Base-by-base conservation (phyloP, 1,139 yeast genomes). In the Saccharomyces pastorianus region DNA sequence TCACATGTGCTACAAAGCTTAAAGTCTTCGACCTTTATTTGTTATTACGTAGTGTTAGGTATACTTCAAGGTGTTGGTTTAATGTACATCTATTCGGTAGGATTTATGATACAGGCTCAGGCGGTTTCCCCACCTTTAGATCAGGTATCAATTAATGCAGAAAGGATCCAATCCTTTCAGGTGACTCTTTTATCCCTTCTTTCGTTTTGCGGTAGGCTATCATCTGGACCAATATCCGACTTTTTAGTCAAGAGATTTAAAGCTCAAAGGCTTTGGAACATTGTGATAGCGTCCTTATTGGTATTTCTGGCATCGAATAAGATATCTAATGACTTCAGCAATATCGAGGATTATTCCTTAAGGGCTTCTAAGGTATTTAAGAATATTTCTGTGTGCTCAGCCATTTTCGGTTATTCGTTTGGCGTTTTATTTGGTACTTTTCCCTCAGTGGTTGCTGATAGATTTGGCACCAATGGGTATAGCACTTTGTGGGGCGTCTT, bases 401-500 rank as follows among this genome's bases (percentile, higher is more conserved):
- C 79, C 34, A 66, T 82, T 4, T 79, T 84, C 53, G 96, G 96
- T 0, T 73, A 78, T 49, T 83, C 89, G 13, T 89, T 88, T 70
- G 96, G 96, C 0, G 77, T 85, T 51, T 75, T 85, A 52, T 88
- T 85, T 68, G 93, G 96, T 0, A 78, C 89, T 6, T 86, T 82
- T 67, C 96, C 96, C 0, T 85, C 93, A 1, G 81, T 88, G 26
- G 75, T 87, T 27, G 83, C 93, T 1, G 96, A 89, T 61, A 73
- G 82, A 13, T 88, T 88, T 71, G 91, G 91, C 26, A 79, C 88
- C 64, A 75, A 74, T 17, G 78, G 83, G 44, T 88, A 87, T 66
- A 84, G 90, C 53, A 85, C 89, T 44, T 79, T 88, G 46, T 89
- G 96, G 96, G 95, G 96, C 0, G 65, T 84, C 28, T 72, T 84